These are phyloP conservation scores for Xylariaceae sp. DNA, from an alignment of 2,329 filamentous ascomycete species.

Conservation along the genomic window DNA sequence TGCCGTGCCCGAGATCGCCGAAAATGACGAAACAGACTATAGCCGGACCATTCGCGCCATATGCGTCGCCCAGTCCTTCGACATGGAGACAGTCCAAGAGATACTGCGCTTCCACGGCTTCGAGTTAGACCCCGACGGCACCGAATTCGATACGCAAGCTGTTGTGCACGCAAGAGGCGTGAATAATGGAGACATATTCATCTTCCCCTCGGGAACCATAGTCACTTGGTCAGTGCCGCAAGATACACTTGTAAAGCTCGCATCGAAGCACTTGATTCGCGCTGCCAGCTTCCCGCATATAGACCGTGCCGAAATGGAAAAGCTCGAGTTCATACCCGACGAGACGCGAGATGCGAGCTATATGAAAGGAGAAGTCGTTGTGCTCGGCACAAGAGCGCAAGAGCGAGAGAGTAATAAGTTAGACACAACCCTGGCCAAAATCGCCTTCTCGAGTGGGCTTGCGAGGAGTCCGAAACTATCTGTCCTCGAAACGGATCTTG, in stretches of 20 bases:
- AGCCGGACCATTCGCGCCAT: slow-evolving; percentile 50
- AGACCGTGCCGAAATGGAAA: slow-evolving; percentile 73
- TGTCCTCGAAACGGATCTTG: slow-evolving; percentile 79
- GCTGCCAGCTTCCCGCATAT: slow-evolving; percentile 74
- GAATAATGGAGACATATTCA: slow-evolving; percentile 80
- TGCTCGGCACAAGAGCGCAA: slow-evolving; percentile 71
- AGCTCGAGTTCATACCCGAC: slow-evolving; percentile 83
- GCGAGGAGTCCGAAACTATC: slow-evolving; percentile 91
- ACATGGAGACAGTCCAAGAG: slow-evolving; percentile 57
- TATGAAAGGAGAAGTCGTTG: slow-evolving; percentile 83
- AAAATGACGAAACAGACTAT: slow-evolving; percentile 39
- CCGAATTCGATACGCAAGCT: slow-evolving; percentile 57
- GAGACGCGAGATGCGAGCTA: slow-evolving; percentile 65
- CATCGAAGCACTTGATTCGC: slow-evolving; percentile 67
- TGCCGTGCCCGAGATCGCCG: slow-evolving; percentile 20
- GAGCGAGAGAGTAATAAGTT: slow-evolving; percentile 37
- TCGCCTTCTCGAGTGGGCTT: slow-evolving; percentile 92
- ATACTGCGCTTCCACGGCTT: slow-evolving; percentile 58
- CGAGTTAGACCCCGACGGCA: slow-evolving; percentile 57
- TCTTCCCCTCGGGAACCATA: slow-evolving; percentile 91
- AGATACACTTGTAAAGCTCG: slow-evolving; percentile 64
- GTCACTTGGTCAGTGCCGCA: slow-evolving; percentile 87
- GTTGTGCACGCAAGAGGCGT: slow-evolving; percentile 60
- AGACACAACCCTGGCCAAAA: slow-evolving; percentile 76
- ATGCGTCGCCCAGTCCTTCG: slow-evolving; percentile 60